These are phyloP conservation scores for Fraxinus angustifolia DNA, from an alignment of 305 asterid genomes.

Conservation along the genomic window DNA sequence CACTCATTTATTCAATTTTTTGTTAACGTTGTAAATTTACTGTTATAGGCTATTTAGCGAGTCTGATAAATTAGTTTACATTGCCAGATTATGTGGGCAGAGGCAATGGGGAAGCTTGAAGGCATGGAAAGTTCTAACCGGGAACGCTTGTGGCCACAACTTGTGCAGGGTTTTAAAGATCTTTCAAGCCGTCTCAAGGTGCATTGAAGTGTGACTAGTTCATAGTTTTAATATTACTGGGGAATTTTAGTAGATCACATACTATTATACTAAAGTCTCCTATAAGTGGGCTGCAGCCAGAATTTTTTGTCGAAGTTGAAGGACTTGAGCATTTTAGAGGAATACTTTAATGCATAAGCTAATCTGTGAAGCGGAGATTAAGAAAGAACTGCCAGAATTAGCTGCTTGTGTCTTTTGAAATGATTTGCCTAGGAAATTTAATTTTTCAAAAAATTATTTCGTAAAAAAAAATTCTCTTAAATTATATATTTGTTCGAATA, in stretches of 20 bases:
- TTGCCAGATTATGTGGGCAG: constrained; percentile 95
- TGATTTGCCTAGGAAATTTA: neutral
- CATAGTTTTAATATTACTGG: neutral
- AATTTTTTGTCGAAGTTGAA: neutral
- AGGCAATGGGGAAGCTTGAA: constrained; percentile 91
- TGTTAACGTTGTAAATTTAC: constrained; percentile 16
- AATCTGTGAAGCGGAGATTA: neutral
- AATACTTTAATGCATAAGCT: neutral
- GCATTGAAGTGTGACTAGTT: constrained; percentile 11
- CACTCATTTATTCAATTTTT: constrained; percentile 7
- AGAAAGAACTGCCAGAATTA: neutral
- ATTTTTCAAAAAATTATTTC: neutral
- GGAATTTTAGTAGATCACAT: neutral
- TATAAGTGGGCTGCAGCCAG: neutral
- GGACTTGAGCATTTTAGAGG: neutral
- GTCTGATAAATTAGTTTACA: constrained; percentile 42
- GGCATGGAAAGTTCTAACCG: constrained; percentile 94
- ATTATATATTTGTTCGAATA: neutral
- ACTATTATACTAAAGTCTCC: neutral
- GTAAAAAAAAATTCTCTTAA: neutral
- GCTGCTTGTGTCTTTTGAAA: neutral
- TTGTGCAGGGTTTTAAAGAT: constrained; percentile 88
- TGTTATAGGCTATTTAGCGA: constrained; percentile 21
- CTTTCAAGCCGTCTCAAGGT: constrained; percentile 96
- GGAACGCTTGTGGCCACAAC: constrained; percentile 96